phyloP scores from a whole-genome alignment of 2,329 filamentous ascomycete species.

The Lachnellula hyalina region DNA sequence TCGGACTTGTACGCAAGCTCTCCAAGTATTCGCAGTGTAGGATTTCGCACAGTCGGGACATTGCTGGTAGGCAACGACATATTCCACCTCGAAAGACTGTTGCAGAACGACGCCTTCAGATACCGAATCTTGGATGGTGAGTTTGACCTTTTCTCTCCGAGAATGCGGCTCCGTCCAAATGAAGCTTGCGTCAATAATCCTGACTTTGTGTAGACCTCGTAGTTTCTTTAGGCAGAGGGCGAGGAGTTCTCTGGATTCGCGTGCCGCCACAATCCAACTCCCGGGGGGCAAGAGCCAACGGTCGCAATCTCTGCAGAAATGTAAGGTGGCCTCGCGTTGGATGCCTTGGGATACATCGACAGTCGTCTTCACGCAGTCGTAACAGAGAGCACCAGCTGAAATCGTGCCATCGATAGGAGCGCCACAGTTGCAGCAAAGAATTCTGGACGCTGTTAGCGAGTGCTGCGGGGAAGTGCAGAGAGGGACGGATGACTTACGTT shows the following conservation, averaged over 20 bases:
- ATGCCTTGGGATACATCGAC: constrained; percentile 90
- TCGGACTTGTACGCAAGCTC: constrained; percentile 86
- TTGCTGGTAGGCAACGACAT: constrained; percentile 84
- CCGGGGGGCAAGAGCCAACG: constrained; percentile 83
- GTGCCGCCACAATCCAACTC: constrained; percentile 79
- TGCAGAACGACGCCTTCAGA: constrained; percentile 67
- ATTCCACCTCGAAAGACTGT: constrained; percentile 93
- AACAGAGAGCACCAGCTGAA: constrained; percentile 81
- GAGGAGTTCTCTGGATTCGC: constrained; percentile 86
- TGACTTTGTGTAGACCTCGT: constrained; percentile 77
- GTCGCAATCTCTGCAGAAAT: constrained; percentile 93
- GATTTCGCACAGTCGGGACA: constrained; percentile 94
- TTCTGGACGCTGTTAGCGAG: constrained; percentile 44
- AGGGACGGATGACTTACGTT: constrained; percentile 41
- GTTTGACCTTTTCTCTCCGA: constrained; percentile 84
- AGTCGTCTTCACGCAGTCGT: constrained; percentile 91
- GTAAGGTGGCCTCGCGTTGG: constrained; percentile 81
- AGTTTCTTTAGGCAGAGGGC: constrained; percentile 88
- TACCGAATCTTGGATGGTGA: constrained; percentile 76
- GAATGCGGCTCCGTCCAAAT: constrained; percentile 99
- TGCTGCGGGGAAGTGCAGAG: neutral
- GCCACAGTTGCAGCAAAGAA: constrained; percentile 97
- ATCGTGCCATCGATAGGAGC: constrained; percentile 90
- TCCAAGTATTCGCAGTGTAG: constrained; percentile 94
- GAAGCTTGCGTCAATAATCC: constrained; percentile 93